phyloP scores from a whole-genome alignment of 2,329 filamentous ascomycete species.

The Ceratocystis cacaofunesta region DNA sequence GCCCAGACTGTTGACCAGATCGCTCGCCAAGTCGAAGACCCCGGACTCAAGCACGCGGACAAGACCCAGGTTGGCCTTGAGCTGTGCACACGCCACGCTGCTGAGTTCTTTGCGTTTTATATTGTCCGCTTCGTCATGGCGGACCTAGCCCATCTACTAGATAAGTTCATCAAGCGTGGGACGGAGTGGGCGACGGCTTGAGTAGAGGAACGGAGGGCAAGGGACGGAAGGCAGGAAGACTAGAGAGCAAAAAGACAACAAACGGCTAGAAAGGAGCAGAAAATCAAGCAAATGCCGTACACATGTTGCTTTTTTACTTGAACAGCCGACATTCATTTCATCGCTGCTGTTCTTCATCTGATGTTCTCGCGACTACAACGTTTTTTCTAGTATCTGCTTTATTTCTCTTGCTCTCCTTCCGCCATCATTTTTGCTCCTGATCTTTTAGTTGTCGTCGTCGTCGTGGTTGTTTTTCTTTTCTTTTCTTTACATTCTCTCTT shows the following conservation, averaged over 20 bases:
- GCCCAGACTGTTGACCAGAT: conserved; percentile 90
- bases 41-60: conserved; percentile 77
- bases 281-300: too few relatives aligned
- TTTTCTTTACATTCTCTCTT: not conserved
- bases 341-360: too few relatives aligned
- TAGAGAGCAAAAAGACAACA: not conserved
- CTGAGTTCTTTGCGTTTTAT: conserved; percentile 96
- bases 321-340: too few relatives aligned
- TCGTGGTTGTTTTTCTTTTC: not conserved
- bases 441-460: not conserved
- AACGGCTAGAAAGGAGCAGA: too few relatives aligned
- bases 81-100: conserved; percentile 79
- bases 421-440: not conserved
- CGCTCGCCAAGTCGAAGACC: conserved; percentile 88
- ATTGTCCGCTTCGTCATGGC: conserved; percentile 86
- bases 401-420: not conserved
- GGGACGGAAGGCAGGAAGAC: not conserved
- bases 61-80: conserved; percentile 92
- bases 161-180: conserved; percentile 93
- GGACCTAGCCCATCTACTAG: conserved; percentile 70
- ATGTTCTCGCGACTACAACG: too few relatives aligned
- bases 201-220: conserved; percentile 12
- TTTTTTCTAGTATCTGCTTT: not conserved
- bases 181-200: conserved; percentile 69
- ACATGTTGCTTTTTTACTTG: too few relatives aligned